Evolutionary conservation across 1,284 basidiomycete genomes (phyloP).

Genomic region (Ganoderma resinaceum): DNA sequence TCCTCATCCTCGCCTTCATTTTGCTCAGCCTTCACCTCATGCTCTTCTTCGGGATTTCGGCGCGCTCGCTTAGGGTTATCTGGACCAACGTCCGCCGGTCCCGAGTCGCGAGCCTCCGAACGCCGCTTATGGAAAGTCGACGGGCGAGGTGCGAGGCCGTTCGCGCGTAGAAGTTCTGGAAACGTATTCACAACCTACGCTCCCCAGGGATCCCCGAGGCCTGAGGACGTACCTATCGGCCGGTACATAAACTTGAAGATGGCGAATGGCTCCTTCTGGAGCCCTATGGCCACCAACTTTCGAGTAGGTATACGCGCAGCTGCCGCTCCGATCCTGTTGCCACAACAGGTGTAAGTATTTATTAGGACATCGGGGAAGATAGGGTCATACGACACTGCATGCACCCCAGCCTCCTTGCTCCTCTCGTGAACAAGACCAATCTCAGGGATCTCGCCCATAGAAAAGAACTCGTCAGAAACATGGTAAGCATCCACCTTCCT

Average conservation of each 20-base stretch:
- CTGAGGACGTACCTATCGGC: slow-evolving; percentile 19
- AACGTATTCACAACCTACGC: background rate
- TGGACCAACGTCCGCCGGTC: background rate
- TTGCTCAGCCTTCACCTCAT: slow-evolving; percentile 11
- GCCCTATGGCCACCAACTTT: background rate
- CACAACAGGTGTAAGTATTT: too few species aligned
- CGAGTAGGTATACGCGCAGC: background rate
- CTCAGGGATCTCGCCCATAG: background rate
- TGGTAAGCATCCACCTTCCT: background rate
- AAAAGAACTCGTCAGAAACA: too few species aligned
- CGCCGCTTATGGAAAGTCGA: background rate
- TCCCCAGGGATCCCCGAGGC: too few species aligned
- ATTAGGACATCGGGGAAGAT: too few species aligned
- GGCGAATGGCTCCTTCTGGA: slow-evolving; percentile 13
- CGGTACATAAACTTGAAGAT: slow-evolving; percentile 23
- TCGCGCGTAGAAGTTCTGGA: slow-evolving; percentile 15
- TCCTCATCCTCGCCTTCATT: slow-evolving; percentile 4
- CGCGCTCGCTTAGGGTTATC: slow-evolving; percentile 15
- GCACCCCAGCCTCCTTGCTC: slow-evolving; percentile 30
- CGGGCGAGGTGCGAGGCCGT: slow-evolving; percentile 9
- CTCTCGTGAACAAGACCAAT: slow-evolving; percentile 27
- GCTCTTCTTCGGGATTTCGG: background rate
- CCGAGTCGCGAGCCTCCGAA: background rate
- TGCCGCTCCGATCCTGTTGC: background rate
- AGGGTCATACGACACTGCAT: slow-evolving; percentile 25